These are phyloP conservation scores for Agaricus bisporus DNA, from an alignment of 768 basidiomycete species.

Conservation along the genomic window DNA sequence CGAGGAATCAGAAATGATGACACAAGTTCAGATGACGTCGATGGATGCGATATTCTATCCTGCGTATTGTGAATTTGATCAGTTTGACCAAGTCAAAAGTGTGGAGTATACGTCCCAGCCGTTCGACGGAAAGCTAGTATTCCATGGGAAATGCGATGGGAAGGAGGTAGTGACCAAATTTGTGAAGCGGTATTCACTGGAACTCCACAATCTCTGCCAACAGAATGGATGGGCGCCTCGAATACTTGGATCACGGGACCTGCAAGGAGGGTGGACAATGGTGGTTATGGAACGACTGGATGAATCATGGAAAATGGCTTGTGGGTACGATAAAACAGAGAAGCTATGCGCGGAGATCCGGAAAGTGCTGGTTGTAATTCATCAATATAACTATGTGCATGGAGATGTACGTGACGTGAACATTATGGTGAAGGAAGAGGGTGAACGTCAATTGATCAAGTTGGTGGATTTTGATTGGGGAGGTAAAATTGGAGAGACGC, in stretches of 20 bases:
- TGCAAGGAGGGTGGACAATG: constrained; percentile 23
- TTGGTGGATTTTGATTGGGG: neutral
- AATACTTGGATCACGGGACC: constrained; percentile 17
- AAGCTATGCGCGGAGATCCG: constrained; percentile 1
- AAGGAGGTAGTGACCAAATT: constrained; percentile 18
- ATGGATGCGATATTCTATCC: too few relatives aligned
- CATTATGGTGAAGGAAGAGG: constrained; percentile 8
- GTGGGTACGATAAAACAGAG: too few relatives aligned
- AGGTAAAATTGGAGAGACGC: neutral
- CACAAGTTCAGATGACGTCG: too few relatives aligned
- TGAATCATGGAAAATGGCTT: neutral
- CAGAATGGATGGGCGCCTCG: constrained; percentile 16
- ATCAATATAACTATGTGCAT: constrained; percentile 13
- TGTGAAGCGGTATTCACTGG: constrained; percentile 13
- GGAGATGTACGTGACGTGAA: constrained; percentile 17
- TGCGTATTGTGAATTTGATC: too few relatives aligned
- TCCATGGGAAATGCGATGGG: neutral
- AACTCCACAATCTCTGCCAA: constrained; percentile 19
- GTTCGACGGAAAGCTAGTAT: neutral
- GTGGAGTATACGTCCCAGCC: neutral
- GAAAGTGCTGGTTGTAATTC: constrained; percentile 12
- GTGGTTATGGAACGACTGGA: constrained; percentile 19
- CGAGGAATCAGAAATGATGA: too few relatives aligned
- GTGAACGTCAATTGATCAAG: too few relatives aligned
- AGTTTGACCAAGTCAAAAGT: neutral